Evolutionary conservation across 2,329 filamentous ascomycete species (phyloP).

Genomic region (Diaporthe destruens): DNA sequence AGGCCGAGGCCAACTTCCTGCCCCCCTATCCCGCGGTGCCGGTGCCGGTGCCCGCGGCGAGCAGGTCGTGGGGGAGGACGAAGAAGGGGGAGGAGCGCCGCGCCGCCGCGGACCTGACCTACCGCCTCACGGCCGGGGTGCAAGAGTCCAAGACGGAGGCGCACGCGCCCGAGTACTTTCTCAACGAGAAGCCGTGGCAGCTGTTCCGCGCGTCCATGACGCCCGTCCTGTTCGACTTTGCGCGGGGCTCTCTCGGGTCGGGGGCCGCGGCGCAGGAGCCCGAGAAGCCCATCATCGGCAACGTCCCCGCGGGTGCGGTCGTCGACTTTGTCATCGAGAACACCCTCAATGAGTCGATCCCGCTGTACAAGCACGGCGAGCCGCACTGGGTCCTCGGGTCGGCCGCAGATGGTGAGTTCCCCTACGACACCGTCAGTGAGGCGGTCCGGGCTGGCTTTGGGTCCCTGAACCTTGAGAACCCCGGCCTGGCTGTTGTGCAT

Average conservation of each 20-base stretch:
- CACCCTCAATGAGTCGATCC: conserved; percentile 29
- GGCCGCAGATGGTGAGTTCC: conserved; percentile 29
- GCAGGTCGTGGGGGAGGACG: conserved; percentile 3
- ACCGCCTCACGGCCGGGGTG: conserved; percentile 35
- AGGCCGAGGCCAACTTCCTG: conserved; percentile 32
- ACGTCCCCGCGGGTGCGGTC: conserved; percentile 35
- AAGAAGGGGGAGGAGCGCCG: too few species aligned
- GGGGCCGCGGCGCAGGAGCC: conserved; percentile 14
- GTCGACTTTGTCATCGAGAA: conserved; percentile 39
- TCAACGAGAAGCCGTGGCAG: conserved; percentile 41
- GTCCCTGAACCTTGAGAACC: conserved; percentile 34
- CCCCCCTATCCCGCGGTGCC: conserved; percentile 38
- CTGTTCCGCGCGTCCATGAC: conserved; percentile 40
- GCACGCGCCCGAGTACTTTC: conserved; percentile 34
- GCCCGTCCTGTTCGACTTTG: conserved; percentile 42
- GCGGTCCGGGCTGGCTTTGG: not conserved
- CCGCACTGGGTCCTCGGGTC: conserved; percentile 44
- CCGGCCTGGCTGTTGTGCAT: conserved; percentile 39
- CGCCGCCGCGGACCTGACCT: conserved; percentile 38
- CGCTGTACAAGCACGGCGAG: conserved; percentile 45
- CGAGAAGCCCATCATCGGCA: conserved; percentile 35
- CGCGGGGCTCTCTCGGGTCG: conserved; percentile 32
- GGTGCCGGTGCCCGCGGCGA: not conserved
- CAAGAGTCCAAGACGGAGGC: conserved; percentile 34
- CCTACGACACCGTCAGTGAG: conserved; percentile 28